Evolutionary conservation across 2,329 filamentous ascomycete species (phyloP).

Genomic region (Calonectria fujianensis): DNA sequence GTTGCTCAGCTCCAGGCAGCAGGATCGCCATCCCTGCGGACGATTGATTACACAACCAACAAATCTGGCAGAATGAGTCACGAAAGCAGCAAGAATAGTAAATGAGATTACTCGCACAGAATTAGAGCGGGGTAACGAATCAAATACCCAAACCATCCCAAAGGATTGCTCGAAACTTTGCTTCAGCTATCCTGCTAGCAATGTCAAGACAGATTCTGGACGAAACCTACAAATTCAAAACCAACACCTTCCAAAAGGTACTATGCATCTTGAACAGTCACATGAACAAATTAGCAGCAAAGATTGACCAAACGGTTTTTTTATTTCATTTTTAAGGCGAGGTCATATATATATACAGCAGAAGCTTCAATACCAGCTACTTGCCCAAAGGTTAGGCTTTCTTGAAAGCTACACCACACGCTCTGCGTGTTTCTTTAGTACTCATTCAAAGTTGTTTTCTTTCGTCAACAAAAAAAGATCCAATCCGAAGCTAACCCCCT

Average conservation of each 20-base stretch:
- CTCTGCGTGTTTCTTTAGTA: slow-evolving; percentile 42
- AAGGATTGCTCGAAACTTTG: not conserved
- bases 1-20: not conserved
- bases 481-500: slow-evolving; percentile 5
- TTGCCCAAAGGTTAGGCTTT: slow-evolving; percentile 37
- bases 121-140: not conserved
- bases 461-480: slow-evolving; percentile 11
- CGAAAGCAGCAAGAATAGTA: not conserved
- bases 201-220: not conserved
- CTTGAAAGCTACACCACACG: slow-evolving; percentile 46
- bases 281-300: not conserved
- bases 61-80: not conserved
- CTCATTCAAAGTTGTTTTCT: slow-evolving; percentile 19
- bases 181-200: not conserved
- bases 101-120: not conserved
- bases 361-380: slow-evolving; percentile 52
- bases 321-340: slow-evolving; percentile 43
- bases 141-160: not conserved
- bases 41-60: too few species aligned
- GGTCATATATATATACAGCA: slow-evolving; percentile 56
- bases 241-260: too few species aligned
- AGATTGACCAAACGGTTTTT: slow-evolving; percentile 29
- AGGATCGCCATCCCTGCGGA: not conserved
- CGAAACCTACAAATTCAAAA: not conserved
- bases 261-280: not conserved